Conservation (phyloP, 306 rosid species). For the Malus sieversii region DNA sequence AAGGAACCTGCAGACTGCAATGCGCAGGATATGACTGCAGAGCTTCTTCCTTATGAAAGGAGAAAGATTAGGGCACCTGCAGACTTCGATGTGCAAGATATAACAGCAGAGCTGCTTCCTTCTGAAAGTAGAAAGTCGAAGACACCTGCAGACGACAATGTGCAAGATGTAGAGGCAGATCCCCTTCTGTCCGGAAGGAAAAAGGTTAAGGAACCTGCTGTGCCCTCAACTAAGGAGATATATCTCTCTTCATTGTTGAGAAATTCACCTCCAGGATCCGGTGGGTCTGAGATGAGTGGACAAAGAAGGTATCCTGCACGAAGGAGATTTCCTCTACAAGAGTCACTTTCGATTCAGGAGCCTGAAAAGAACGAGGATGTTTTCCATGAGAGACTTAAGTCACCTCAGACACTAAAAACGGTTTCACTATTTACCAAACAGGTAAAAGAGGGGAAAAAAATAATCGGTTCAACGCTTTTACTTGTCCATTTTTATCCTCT, state of each 20-base stretch:
- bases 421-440: slow-evolving; percentile 8
- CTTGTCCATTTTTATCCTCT: not conserved
- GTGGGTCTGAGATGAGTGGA: slow-evolving; percentile 10
- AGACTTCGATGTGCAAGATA: not conserved
- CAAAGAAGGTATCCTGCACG: slow-evolving; percentile 34
- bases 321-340: slow-evolving; percentile 10
- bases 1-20: not conserved
- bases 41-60: not conserved
- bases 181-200: not conserved
- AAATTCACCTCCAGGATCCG: not conserved
- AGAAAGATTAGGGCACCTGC: not conserved
- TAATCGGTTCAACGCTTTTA: not conserved
- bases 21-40: not conserved
- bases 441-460: slow-evolving; percentile 20
- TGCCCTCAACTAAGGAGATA: slow-evolving; percentile 22
- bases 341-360: slow-evolving; percentile 9
- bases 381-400: not conserved
- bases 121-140: not conserved
- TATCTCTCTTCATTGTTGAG: slow-evolving; percentile 18
- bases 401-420: slow-evolving; percentile 5
- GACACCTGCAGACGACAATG: not conserved
- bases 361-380: slow-evolving; percentile 17
- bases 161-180: not conserved
- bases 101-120: not conserved
- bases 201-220: not conserved